Evolutionary conservation across 805 yeast species (phyloP), one percentile per base, ranked within the genome.

Genomic region (Ascoidea asiatica): DNA sequence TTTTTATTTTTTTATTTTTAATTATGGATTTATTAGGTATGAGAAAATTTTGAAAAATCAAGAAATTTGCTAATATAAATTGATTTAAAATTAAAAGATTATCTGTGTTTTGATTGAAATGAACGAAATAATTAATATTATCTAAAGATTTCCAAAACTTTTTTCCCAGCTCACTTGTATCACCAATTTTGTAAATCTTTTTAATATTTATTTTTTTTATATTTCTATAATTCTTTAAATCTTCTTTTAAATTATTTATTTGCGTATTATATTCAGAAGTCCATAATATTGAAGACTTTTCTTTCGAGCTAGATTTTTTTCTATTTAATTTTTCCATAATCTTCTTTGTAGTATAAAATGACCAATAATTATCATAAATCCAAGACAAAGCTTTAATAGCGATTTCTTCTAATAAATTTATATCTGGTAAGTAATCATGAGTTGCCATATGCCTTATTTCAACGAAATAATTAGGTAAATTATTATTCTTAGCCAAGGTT

Each of bases 381-480:
- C 97, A 92, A 5, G 61, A 64, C 41, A 90, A 58, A 0, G 95
- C 95, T 42, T 72, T 64, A 4, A 60, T 55, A 1, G 77, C 62
- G 13, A 79, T 73, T n/a, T 65, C 56, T 37, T 94, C 66, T n/a
- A 89, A 65, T 61, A 83, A 68, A 38, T 72, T 77, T 38, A 86
- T 53, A 29, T 81, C 69, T 1, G 97, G 96, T 21, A 92, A 60
- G 17, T 67, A 65, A 53, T 90, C 97, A 59, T 92, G 98, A 0
- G 98, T 90, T 4, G 94, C 89, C 53, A 76, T 73, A 59, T 92
- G 97, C 45, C 98, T 69, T 23, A 87, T 57, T 55, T 92, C 98
- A 1, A 92, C 98, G 60, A 92, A 87, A 54, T 73, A 73, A 29
- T 79, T 68, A 0, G 97, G 95, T 20, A 92, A 64, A 1, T 75